Base-by-base conservation (phyloP, 2,329 filamentous ascomycete genomes). In the Metarhizium sp. region DNA sequence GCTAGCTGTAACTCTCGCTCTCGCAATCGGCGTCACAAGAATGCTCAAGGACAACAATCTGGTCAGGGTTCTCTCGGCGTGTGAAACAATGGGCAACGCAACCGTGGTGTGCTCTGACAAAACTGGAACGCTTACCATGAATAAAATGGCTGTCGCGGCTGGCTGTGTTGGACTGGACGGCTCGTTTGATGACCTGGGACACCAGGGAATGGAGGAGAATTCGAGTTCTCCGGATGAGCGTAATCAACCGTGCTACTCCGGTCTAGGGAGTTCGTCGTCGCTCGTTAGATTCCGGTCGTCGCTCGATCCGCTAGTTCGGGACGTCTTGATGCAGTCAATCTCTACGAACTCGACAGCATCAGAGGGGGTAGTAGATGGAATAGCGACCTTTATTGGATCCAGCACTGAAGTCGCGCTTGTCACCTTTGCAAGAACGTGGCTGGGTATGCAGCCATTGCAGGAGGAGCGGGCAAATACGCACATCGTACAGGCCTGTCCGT, bases 51-150 rank as follows among this genome's bases (percentile, higher is more conserved):
- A 87, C 66, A 86, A 86, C 71, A 87, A 87, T 60, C 69, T 87
- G 45, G 85, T 87, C 16, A 81, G 84, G 58, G 75, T 86, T 47
- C 75, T 87, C 16, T 79, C 83, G 57, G 84, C 84, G 56, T 87
- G 84, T 67, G 85, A 88, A 65, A 86, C 84, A 6, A 87, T 88
- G 84, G 85, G 85, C 2, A 87, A 87, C 62, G 82, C 81, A 2
- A 85, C 82, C 1, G 87, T 86, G 0, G 85, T 92, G 51, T 92
- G 88, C 71, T 91, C 87, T 2, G 88, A 90, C 55, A 71, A 72
- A 58, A 72, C 70, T 6, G 70, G 70, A 30, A 72, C 69, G 11
- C 60, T 72, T 13, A 68, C 66, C 6, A 59, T 62, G 32, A 67
- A 67, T 53, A 61, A 60, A 46, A 68, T 67, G 66, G 63, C 59